A percentile compares a stretch with the other conserved stretches of the same genome.
phyloP scores from a whole-genome alignment of 768 basidiomycete species.

The Boletus rubroflammeus region DNA sequence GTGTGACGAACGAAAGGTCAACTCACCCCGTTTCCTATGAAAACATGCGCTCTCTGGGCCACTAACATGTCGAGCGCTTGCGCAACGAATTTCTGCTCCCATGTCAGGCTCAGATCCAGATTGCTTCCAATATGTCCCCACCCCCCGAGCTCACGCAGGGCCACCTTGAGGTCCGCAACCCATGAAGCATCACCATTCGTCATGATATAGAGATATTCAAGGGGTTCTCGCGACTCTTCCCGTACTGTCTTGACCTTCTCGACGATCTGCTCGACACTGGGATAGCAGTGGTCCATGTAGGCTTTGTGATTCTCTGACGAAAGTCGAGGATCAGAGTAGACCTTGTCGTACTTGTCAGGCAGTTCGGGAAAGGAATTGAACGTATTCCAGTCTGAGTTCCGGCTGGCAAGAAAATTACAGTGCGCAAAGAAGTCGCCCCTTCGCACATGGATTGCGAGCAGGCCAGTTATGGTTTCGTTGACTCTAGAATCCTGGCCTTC shows the following conservation, averaged over 20 bases:
- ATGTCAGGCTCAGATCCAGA: slow-evolving; percentile 37
- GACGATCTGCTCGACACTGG: slow-evolving; percentile 39
- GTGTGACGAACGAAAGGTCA: not conserved
- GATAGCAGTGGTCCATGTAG: slow-evolving; percentile 41
- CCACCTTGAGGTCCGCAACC: slow-evolving; percentile 36
- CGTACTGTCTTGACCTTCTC: slow-evolving; percentile 34
- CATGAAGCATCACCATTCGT: slow-evolving; percentile 43
- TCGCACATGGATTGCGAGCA: slow-evolving; percentile 48
- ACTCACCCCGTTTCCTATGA: slow-evolving; percentile 52
- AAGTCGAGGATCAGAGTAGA: slow-evolving; percentile 24
- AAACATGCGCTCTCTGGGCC: slow-evolving; percentile 42
- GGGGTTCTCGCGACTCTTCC: slow-evolving; percentile 16
- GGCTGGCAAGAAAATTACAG: slow-evolving; percentile 37
- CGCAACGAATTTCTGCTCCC: slow-evolving; percentile 41
- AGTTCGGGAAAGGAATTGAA: slow-evolving; percentile 43
- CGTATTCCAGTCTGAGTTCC: slow-evolving; percentile 36
- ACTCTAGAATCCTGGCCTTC: not conserved
- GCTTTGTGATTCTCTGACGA: slow-evolving; percentile 21
- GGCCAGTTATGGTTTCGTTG: slow-evolving; percentile 26
- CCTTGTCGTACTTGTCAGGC: slow-evolving; percentile 35
- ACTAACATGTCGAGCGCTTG: slow-evolving; percentile 51
- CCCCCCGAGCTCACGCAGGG: slow-evolving; percentile 27
- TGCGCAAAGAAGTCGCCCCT: slow-evolving; percentile 46
- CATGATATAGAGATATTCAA: slow-evolving; percentile 43
- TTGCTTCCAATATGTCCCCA: slow-evolving; percentile 41